Conservation (phyloP, 768 basidiomycete species). For the Suillus hirtellus region DNA sequence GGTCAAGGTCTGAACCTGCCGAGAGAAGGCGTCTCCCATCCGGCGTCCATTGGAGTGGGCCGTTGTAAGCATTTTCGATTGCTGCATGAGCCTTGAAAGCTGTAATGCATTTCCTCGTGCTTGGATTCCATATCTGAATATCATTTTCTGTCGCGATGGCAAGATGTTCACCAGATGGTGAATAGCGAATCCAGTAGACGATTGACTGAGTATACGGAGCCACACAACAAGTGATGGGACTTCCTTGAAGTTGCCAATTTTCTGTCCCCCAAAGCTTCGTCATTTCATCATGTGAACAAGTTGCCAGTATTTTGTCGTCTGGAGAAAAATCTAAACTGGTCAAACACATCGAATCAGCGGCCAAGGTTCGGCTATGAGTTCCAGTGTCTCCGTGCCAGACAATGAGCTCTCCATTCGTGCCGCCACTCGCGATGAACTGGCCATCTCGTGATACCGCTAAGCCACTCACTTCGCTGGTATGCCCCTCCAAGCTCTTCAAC, state of each 20-base stretch:
- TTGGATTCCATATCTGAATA: neutral
- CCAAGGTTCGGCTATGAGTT: neutral
- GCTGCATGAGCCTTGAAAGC: neutral
- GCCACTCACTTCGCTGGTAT: neutral
- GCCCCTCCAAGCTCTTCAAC: neutral
- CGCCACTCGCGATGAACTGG: neutral
- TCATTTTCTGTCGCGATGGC: neutral
- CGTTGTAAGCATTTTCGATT: neutral
- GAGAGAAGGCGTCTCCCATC: conserved; percentile 1
- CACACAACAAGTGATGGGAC: neutral
- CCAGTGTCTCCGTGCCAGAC: neutral
- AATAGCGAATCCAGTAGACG: neutral
- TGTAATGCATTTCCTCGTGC: neutral
- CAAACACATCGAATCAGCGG: neutral
- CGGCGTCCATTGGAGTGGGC: neutral
- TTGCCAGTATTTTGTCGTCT: neutral
- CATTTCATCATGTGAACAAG: neutral
- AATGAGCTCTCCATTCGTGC: neutral
- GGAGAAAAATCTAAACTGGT: neutral
- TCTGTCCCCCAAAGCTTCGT: neutral
- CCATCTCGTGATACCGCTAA: neutral
- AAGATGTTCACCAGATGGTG: neutral
- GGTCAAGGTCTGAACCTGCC: neutral
- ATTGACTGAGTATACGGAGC: neutral
- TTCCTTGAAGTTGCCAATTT: neutral